Evolutionary conservation across 2,329 filamentous ascomycete genomes (phyloP), one percentile per base, ranked within the genome.

Genomic region (Ceratocystis cubensis): DNA sequence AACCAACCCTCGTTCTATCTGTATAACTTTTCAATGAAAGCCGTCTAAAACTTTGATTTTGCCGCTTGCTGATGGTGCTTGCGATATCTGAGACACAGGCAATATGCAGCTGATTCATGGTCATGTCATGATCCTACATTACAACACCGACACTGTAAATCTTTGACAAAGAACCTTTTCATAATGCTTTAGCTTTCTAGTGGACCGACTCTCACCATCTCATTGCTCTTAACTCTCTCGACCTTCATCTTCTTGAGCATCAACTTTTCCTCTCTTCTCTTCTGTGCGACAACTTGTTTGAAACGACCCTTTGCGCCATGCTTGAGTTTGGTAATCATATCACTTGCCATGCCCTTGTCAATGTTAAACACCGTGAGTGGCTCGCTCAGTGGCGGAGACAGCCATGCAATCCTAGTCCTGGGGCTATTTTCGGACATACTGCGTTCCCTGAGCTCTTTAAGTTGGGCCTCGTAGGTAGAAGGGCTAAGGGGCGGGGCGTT

Each of bases 301-400:
- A 82, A 91, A 77, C 77, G 84, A 69, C 76, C 88, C 74, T 79
- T 83, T 0, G 89, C 90, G 0, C 93, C 93, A 73, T 94, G 88
- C 74, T 88, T 93, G 69, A 96, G 73, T 75, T 96, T 95, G 6
- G 90, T 95, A 70, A 97, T 96, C 88, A 96, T 92, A 73, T 96
- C 92, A 3, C 82, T 82, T 3, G 91, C 92, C 73, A 84, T 85
- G 6, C 93, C 93, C 72, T 92, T 94, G 15, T 83, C 91, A 67
- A 96, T 71, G 33, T 85, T 81, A 0, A 77, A 76, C 0, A 75
- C 71, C 1, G 77, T 80, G 63, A 91, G 72, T 65, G 81, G 77
- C 33, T 85, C 77, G 28, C 33, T 2, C 13, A 13, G 10, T 17
- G 57, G 44, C 20, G 37, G 37, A 15, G 45, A 13, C 15, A 41